Base-by-base conservation (phyloP, 495 filamentous ascomycete genomes). In the Zalerion maritima region DNA sequence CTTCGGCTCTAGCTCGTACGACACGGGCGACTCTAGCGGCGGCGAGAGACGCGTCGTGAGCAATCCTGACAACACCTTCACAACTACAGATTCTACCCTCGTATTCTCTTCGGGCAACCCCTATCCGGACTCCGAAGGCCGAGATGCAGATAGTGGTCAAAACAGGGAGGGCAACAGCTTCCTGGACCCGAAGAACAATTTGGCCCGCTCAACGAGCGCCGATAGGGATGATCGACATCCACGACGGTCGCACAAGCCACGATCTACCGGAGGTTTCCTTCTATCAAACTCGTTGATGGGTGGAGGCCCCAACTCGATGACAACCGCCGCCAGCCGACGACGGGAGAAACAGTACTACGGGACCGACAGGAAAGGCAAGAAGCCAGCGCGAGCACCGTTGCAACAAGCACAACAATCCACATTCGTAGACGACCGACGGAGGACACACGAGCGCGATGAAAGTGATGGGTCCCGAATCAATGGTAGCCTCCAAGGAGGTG, bases 201-300 rank as follows among this genome's bases (percentile, higher is more conserved):
- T 19, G 52, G 44, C 28, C 18, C 26, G 11, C 32, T 42, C 38
- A 3, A 37, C 17, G 22, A 28, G 28, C 13, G 34, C 31, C 19
- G 29, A 16, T 14, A 31, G 38, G 21, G 40, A 35, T 21, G 31
- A n/a, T n/a, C n/a, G n/a, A n/a, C n/a, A n/a, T n/a, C n/a, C 35
- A 29, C 44, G 36, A 23, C 50, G 52, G 26, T 18, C 49, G 29
- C 49, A 60, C 31, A 64, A 57, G 37, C 47, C 52, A 18, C 46
- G 59, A 11, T 44, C 58, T 9, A 52, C 47, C 38, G 54, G 60
- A 16, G 56, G 49, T 6, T 65, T 65, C 31, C 52, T 65, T 25
- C 58, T 65, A 6, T 32, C 54, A 11, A 58, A 60, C 19, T 32
- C 45, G n/a, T n/a, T n/a, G n/a, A n/a, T n/a, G n/a, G n/a, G n/a